Evolutionary conservation across 208 protist species (phyloP).

Genomic region (Leishmania mexicana): DNA sequence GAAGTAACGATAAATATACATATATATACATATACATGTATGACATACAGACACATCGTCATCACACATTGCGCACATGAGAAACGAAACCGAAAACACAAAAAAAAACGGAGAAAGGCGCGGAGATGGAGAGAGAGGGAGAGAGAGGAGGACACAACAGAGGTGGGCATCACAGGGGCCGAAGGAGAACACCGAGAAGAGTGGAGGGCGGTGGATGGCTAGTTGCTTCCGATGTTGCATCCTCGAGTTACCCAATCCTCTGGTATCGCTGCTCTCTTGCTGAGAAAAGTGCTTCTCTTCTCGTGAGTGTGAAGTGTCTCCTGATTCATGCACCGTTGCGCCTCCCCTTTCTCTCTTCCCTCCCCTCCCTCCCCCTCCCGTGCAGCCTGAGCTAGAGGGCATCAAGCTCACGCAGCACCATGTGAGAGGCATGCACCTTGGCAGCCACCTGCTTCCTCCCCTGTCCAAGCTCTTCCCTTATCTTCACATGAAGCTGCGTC

Average conservation of each 20-base stretch:
- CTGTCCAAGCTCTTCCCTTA: neutral
- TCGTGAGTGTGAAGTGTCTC: neutral
- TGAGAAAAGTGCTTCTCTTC: neutral
- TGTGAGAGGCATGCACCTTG: neutral
- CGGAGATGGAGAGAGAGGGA: neutral
- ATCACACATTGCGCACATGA: neutral
- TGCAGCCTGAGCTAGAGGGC: neutral
- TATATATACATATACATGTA: too few species aligned
- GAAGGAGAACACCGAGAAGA: neutral
- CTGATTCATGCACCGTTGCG: neutral
- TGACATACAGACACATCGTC: too few species aligned
- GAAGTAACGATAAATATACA: neutral
- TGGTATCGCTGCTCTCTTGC: conserved; percentile 8
- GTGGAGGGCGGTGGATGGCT: neutral
- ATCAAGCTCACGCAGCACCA: neutral
- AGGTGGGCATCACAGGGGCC: neutral
- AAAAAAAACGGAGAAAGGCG: too few species aligned
- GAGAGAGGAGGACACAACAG: neutral
- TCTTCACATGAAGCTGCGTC: neutral
- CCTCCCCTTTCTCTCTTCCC: neutral
- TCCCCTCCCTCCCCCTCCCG: neutral
- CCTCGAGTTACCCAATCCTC: neutral
- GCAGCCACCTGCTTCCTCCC: neutral
- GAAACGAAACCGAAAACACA: neutral
- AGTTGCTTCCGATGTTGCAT: neutral